Evolutionary conservation across 2,329 filamentous ascomycete species (phyloP).

Genomic region (Colletotrichum godetiae): DNA sequence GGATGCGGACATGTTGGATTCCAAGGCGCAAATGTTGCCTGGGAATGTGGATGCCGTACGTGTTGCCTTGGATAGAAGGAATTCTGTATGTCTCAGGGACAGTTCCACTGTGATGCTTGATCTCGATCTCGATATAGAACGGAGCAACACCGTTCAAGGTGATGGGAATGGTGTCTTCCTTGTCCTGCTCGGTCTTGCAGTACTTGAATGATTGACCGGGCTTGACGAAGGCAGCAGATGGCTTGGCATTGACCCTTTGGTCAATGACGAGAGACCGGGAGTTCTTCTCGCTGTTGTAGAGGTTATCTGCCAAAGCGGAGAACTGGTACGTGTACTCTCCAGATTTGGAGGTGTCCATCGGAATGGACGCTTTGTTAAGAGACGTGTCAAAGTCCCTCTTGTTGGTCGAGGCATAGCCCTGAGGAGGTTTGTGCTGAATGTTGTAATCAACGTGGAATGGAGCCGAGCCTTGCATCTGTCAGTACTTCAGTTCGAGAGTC

Average conservation of each 20-base stretch:
- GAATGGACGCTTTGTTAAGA: slow-evolving; percentile 79
- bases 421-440: slow-evolving; percentile 46
- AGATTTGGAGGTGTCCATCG: slow-evolving; percentile 86
- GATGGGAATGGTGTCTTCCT: slow-evolving; percentile 90
- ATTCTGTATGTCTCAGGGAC: slow-evolving; percentile 86
- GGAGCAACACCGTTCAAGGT: slow-evolving; percentile 85
- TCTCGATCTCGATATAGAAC: slow-evolving; percentile 90
- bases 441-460: slow-evolving; percentile 66
- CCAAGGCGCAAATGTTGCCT: slow-evolving; percentile 87
- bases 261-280: slow-evolving; percentile 77
- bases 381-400: slow-evolving; percentile 82
- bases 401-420: slow-evolving; percentile 5
- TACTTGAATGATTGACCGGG: slow-evolving; percentile 96
- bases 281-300: slow-evolving; percentile 81
- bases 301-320: slow-evolving; percentile 81
- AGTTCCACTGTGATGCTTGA: slow-evolving; percentile 88
- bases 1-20: slow-evolving; percentile 89
- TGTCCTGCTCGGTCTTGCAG: slow-evolving; percentile 84
- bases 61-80: slow-evolving; percentile 79
- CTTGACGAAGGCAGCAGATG: slow-evolving; percentile 83
- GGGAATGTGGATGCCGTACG: slow-evolving; percentile 85
- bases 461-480: slow-evolving; percentile 68
- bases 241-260: slow-evolving; percentile 87
- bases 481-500: slow-evolving; percentile 38
- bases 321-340: slow-evolving; percentile 91